Evolutionary conservation across 345 rosid species (phyloP), one percentile per base, ranked within the genome.

Genomic region (Lenwebbia sp.): DNA sequence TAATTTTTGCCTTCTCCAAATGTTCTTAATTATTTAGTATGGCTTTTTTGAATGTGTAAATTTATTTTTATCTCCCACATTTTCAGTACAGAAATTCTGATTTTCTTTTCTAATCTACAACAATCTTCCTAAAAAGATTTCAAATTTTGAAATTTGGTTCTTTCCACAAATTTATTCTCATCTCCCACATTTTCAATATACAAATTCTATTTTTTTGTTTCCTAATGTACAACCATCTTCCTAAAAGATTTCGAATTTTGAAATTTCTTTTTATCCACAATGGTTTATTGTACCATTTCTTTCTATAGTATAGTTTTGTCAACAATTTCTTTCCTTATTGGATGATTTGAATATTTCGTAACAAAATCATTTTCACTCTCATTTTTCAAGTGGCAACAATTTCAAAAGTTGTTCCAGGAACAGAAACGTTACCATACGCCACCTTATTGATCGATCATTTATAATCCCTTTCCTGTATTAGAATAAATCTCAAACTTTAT

Each of bases 41-140:
- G 37, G 78, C 44, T 19, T 33, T 65, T 19, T 4, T 5, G 1
- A 65, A 65, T 0, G 6, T 19, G 0, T 33, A 17, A 17, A 65
- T 0, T 65, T 2, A 30, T 33, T 33, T 65, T 33, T 65, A 0
- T 9, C 78, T 65, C 25, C 44, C 0, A 33, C 78, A 0, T 65
- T 33, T 4, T 65, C 12, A 0, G 17, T 62, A 17, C 0, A 17
- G 30, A 17, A 17, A 17, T 33, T 65, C 13, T 7, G 22, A 14
- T 30, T 19, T 70, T 8, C 7, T 23, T 56, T 9, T 19, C 8
- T 1, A 5, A 19, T 21, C 47, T 9, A 17, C 78, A 19, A 9
- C 41, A 70, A 19, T 0, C 13, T 33, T 19, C 1, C 13, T 11
- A 33, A 70, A 9, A 37, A 33, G 47, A 33, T 70, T 70, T 33